Conservation (phyloP, 345 rosid species). For the Geranium brycei region DNA sequence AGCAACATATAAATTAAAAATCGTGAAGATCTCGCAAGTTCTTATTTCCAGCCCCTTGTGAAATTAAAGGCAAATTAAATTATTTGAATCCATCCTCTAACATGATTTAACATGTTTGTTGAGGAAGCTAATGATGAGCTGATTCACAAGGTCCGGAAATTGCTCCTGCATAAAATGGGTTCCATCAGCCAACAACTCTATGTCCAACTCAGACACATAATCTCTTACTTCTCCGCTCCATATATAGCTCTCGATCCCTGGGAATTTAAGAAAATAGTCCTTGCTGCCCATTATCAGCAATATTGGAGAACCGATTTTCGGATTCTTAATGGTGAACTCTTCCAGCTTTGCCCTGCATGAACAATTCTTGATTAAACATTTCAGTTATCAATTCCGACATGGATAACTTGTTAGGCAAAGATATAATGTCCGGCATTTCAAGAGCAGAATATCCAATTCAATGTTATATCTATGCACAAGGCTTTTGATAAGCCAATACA, state of each 20-base stretch:
- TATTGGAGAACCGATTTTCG: background rate
- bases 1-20: too few relatives aligned
- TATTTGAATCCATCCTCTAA: background rate
- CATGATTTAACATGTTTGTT: conserved; percentile 7
- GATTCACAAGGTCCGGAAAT: conserved; percentile 23
- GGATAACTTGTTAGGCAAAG: too few relatives aligned
- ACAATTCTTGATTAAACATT: background rate
- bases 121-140: conserved; percentile 22
- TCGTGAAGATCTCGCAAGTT: too few relatives aligned
- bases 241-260: conserved; percentile 21
- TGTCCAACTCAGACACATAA: conserved; percentile 28
- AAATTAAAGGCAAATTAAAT: background rate
- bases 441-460: too few relatives aligned
- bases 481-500: too few relatives aligned
- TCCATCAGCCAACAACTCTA: conserved; percentile 19
- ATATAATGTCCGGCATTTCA: too few relatives aligned
- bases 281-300: conserved; percentile 29
- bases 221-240: conserved; percentile 18
- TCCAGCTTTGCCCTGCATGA: background rate
- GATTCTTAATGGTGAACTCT: background rate
- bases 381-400: too few relatives aligned
- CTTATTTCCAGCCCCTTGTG: too few relatives aligned
- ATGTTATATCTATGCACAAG: too few relatives aligned
- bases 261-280: conserved; percentile 23
- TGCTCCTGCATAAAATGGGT: conserved; percentile 32